Conservation (phyloP, 306 rosid genomes). For the Malus sylvestris region DNA sequence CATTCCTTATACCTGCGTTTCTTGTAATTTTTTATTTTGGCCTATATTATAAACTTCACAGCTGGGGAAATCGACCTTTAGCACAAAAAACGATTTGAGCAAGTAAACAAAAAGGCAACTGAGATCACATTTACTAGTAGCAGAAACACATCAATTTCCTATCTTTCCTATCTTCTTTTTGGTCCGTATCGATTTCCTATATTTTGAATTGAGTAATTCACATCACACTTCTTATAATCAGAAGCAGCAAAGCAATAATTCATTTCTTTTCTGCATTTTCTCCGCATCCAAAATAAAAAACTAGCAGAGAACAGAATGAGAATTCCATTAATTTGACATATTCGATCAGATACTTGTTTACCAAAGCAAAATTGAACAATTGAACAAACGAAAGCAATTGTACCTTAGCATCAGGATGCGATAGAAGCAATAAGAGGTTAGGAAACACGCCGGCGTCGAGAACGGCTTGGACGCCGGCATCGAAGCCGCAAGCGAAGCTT, state of each 20-base stretch:
- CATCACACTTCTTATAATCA: not conserved
- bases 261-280: not conserved
- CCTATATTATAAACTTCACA: not conserved
- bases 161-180: not conserved
- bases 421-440: conserved; percentile 51
- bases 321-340: not conserved
- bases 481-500: conserved; percentile 87
- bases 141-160: not conserved
- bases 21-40: not conserved
- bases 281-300: not conserved
- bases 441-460: conserved; percentile 75
- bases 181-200: not conserved
- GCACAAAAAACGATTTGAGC: not conserved
- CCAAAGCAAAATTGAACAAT: not conserved
- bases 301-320: not conserved
- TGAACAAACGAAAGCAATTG: not conserved
- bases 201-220: not conserved
- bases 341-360: not conserved
- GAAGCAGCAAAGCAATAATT: not conserved
- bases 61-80: not conserved
- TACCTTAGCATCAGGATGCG: conserved; percentile 72
- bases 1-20: not conserved
- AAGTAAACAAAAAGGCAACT: not conserved
- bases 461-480: conserved; percentile 78
- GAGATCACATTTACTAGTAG: not conserved